These are phyloP conservation scores for Gaeumannomyces sp. DNA, from an alignment of 2,329 filamentous ascomycete species.

Conservation along the genomic window DNA sequence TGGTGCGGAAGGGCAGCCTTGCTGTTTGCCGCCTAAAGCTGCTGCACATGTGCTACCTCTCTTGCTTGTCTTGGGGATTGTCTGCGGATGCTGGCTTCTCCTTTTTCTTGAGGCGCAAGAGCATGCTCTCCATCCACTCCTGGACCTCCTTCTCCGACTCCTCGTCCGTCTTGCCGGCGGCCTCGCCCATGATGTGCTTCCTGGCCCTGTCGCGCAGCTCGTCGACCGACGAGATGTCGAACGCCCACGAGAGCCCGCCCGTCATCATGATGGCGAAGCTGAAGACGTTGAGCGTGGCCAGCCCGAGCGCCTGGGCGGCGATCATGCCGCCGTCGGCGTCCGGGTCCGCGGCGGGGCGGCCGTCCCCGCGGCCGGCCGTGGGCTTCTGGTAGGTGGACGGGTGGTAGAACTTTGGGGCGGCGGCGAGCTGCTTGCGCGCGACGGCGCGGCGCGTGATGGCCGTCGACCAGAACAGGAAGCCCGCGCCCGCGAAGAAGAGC, in stretches of 20 bases:
- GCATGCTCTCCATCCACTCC: constrained; percentile 52
- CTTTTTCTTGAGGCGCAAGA: constrained; percentile 25
- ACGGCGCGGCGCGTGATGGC: constrained; percentile 67
- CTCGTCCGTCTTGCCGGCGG: constrained; percentile 28
- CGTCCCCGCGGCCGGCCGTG: constrained; percentile 28
- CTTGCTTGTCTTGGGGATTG: neutral
- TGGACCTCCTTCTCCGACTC: constrained; percentile 56
- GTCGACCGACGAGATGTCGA: constrained; percentile 66
- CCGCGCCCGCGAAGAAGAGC: constrained; percentile 67
- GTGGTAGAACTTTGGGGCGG: constrained; percentile 66
- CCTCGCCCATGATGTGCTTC: constrained; percentile 29
- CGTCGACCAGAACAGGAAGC: constrained; percentile 68
- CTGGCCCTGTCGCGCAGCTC: constrained; percentile 54
- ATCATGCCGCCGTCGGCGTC: constrained; percentile 56
- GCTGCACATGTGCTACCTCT: neutral
- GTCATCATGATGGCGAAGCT: constrained; percentile 68
- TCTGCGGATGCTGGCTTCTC: neutral
- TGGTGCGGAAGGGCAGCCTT: too few species aligned
- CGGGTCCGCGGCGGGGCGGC: constrained; percentile 28
- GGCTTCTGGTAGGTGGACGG: constrained; percentile 41
- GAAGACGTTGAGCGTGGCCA: constrained; percentile 81
- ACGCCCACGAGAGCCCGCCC: constrained; percentile 68
- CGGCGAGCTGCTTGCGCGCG: constrained; percentile 51
- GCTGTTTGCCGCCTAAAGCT: neutral
- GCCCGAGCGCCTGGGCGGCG: constrained; percentile 73